Percentiles rank a stretch among this genome's conserved stretches.
Evolutionary conservation across 805 yeast genomes (phyloP).

Genomic region (Kuraishia capsulata): DNA sequence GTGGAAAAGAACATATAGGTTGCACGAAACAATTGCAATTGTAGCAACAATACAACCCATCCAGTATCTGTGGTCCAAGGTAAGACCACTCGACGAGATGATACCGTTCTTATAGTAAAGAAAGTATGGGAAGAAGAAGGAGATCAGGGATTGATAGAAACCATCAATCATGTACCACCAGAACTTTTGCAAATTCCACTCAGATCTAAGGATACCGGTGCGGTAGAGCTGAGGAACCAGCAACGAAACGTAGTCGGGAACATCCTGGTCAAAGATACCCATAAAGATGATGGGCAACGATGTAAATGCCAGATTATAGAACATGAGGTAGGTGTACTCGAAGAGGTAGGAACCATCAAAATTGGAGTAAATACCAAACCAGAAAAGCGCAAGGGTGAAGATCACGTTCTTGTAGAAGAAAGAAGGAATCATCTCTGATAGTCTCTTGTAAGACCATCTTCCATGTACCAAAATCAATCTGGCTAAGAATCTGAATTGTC

Average conservation of each 20-base stretch:
- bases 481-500: constrained; percentile 68
- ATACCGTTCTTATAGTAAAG: constrained; percentile 32
- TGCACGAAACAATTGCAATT: constrained; percentile 60
- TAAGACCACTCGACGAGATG: constrained; percentile 43
- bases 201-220: constrained; percentile 61
- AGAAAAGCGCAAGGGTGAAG: constrained; percentile 64
- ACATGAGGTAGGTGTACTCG: constrained; percentile 74
- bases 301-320: constrained; percentile 76
- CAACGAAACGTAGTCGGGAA: constrained; percentile 56
- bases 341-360: constrained; percentile 75
- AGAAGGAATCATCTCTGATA: constrained; percentile 76
- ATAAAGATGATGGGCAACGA: constrained; percentile 72
- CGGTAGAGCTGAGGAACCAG: constrained; percentile 69
- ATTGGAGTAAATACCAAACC: constrained; percentile 69
- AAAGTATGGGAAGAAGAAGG: constrained; percentile 68
- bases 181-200: constrained; percentile 64
- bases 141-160: constrained; percentile 60
- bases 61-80: constrained; percentile 63
- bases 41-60: constrained; percentile 62
- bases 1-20: constrained; percentile 54
- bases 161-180: constrained; percentile 73
- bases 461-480: constrained; percentile 71
- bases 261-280: constrained; percentile 79
- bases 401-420: constrained; percentile 76
- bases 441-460: constrained; percentile 77